Conservation (phyloP, 2,329 filamentous ascomycete genomes). For the Colletotrichum ledebouriae region DNA sequence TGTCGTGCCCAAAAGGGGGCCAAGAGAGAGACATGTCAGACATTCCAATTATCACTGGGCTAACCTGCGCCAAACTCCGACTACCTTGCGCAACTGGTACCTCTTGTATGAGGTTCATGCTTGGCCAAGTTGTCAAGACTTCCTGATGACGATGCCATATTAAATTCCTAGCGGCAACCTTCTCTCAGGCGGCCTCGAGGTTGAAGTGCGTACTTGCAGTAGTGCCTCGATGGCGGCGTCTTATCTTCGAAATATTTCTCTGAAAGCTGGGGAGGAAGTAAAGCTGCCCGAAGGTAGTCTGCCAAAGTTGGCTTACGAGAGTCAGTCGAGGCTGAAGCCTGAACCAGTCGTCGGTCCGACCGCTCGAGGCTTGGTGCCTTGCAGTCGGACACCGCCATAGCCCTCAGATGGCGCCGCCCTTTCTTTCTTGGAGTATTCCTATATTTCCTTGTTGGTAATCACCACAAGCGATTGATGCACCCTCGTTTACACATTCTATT, state of each 20-base stretch:
- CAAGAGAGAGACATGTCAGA: not conserved
- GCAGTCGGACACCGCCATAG: constrained; percentile 29
- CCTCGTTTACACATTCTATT: constrained; percentile 2
- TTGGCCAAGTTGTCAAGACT: constrained; percentile 2
- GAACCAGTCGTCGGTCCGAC: constrained; percentile 10
- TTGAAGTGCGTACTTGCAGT: constrained; percentile 21
- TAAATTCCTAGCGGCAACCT: constrained; percentile 27
- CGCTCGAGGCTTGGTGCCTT: constrained; percentile 10
- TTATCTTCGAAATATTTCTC: not conserved
- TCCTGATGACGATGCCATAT: constrained; percentile 11
- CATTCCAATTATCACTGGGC: constrained; percentile 33
- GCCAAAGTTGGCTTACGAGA: constrained; percentile 19
- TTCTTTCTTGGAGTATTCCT: constrained; percentile 27
- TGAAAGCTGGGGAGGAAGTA: constrained; percentile 2
- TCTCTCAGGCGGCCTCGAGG: constrained; percentile 3
- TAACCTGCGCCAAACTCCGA: constrained; percentile 22
- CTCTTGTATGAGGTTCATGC: constrained; percentile 1
- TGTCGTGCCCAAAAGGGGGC: not conserved
- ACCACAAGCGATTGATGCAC: not conserved
- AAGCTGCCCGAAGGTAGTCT: too few relatives aligned
- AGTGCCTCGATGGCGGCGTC: constrained; percentile 10
- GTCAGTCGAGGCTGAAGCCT: constrained; percentile 27
- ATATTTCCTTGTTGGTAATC: constrained; percentile 28
- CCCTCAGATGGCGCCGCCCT: constrained; percentile 21
- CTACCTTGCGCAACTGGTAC: constrained; percentile 7